Evolutionary conservation across 2,329 filamentous ascomycete species (phyloP).

Genomic region (Cladophialophora bantiana): DNA sequence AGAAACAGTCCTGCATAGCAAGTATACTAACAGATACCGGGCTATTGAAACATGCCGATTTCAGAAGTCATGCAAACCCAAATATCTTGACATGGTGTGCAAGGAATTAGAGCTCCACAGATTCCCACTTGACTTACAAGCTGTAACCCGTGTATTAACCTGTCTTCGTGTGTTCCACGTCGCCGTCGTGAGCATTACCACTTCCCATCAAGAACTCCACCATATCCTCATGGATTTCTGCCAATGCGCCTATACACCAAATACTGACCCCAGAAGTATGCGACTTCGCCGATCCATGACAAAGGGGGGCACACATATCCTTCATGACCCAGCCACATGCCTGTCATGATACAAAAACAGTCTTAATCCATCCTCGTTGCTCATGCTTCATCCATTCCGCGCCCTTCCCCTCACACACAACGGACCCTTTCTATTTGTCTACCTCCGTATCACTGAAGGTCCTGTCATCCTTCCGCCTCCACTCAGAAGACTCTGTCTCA

Average conservation of each 20-base stretch:
- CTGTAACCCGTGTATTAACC: not conserved
- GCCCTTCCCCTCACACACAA: not conserved
- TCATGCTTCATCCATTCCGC: not conserved
- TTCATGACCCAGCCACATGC: not conserved
- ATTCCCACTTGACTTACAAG: not conserved
- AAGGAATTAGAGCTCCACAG: not conserved
- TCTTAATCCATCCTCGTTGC: constrained; percentile 6
- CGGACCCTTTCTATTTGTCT: not conserved
- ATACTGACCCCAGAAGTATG: constrained; percentile 2
- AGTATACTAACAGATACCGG: not conserved
- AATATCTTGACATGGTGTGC: not conserved
- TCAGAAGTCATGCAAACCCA: not conserved
- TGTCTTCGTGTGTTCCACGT: not conserved
- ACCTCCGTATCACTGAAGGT: constrained; percentile 39
- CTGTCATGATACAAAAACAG: not conserved
- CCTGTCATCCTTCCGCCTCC: constrained; percentile 61
- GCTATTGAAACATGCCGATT: not conserved
- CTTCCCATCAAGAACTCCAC: not conserved
- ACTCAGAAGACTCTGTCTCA: constrained; percentile 82
- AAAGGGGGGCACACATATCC: not conserved
- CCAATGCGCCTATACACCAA: not conserved
- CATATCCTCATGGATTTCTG: not conserved
- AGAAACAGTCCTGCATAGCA: not conserved
- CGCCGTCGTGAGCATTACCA: constrained; percentile 1
- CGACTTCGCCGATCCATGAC: not conserved